Percentiles rank a stretch among this genome's conserved stretches.
phyloP scores from a whole-genome alignment of 371 early-diverging fungal genomes.

The Mucor plumbeus region DNA sequence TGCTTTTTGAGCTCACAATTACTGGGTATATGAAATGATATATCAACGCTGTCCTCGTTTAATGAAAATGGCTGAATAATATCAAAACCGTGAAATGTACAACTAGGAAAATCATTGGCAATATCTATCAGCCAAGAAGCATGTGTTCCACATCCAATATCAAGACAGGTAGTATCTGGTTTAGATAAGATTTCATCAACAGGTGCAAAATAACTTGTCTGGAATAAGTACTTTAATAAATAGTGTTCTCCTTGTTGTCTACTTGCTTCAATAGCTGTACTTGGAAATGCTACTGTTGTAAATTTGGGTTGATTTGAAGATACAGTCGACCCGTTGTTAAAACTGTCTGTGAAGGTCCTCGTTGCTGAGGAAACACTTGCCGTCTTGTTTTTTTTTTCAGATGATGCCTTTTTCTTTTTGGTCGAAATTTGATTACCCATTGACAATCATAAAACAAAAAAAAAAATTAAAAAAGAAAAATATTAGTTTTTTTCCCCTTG shows the following conservation, averaged over 20 bases:
- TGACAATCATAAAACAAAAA: background rate
- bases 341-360: constrained; percentile 10
- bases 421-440: constrained; percentile 4
- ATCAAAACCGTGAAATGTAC: constrained; percentile 38
- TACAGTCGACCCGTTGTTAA: background rate
- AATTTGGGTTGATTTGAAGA: constrained; percentile 19
- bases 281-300: constrained; percentile 18
- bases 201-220: constrained; percentile 42
- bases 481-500: background rate
- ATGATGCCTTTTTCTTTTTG: background rate
- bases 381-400: background rate
- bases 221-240: constrained; percentile 44
- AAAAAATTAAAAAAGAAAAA: background rate
- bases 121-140: constrained; percentile 44
- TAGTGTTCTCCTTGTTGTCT: constrained; percentile 37
- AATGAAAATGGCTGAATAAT: constrained; percentile 23
- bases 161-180: constrained; percentile 24
- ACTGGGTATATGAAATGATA: constrained; percentile 25
- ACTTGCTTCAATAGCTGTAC: constrained; percentile 26
- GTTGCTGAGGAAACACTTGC: background rate
- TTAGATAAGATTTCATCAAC: constrained; percentile 22
- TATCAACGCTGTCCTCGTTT: background rate
- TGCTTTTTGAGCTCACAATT: constrained; percentile 28
- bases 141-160: constrained; percentile 42
- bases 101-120: constrained; percentile 40